Percentiles rank a stretch among this genome's conserved stretches.
These are phyloP conservation scores for Pichia sp. DNA, from an alignment of 1,139 yeast genomes.

Conservation along the genomic window DNA sequence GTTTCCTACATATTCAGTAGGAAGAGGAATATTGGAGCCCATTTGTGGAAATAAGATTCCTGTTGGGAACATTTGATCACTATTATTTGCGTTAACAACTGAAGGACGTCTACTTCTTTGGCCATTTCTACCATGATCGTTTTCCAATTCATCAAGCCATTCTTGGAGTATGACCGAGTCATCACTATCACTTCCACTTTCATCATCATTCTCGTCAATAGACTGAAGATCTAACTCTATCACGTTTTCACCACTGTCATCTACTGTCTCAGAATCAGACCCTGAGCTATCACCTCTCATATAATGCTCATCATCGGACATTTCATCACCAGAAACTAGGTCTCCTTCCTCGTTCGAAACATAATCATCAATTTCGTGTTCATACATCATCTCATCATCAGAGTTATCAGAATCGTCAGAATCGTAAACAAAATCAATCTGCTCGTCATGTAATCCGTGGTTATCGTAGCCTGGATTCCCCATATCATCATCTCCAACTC, in stretches of 20 bases:
- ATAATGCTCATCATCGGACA: constrained; percentile 20
- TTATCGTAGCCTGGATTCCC: constrained; percentile 30
- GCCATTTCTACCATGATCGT: constrained; percentile 19
- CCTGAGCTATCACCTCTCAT: constrained; percentile 33
- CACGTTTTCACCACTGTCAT: constrained; percentile 46
- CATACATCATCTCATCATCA: constrained; percentile 24
- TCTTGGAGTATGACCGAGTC: constrained; percentile 17
- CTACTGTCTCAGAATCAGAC: constrained; percentile 48
- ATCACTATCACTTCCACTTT: constrained; percentile 20
- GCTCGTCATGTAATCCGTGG: constrained; percentile 7
- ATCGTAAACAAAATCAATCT: constrained; percentile 15
- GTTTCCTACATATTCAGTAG: constrained; percentile 8
- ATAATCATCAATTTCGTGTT: constrained; percentile 18
- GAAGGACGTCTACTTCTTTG: constrained; percentile 22
- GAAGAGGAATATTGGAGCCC: constrained; percentile 13
- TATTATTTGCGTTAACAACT: neutral
- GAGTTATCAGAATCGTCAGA: constrained; percentile 4
- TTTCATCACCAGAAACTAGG: constrained; percentile 5
- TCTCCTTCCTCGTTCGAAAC: constrained; percentile 13
- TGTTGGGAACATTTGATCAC: neutral
- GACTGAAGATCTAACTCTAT: constrained; percentile 36
- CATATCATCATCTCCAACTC: constrained; percentile 53
- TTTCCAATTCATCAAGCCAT: constrained; percentile 26
- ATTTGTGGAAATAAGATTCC: constrained; percentile 6
- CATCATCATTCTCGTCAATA: constrained; percentile 14